A percentile compares a stretch with the other conserved stretches of the same genome.
These are phyloP conservation scores for Penicillium mononematosum DNA, from an alignment of 495 filamentous ascomycete species.

Conservation along the genomic window DNA sequence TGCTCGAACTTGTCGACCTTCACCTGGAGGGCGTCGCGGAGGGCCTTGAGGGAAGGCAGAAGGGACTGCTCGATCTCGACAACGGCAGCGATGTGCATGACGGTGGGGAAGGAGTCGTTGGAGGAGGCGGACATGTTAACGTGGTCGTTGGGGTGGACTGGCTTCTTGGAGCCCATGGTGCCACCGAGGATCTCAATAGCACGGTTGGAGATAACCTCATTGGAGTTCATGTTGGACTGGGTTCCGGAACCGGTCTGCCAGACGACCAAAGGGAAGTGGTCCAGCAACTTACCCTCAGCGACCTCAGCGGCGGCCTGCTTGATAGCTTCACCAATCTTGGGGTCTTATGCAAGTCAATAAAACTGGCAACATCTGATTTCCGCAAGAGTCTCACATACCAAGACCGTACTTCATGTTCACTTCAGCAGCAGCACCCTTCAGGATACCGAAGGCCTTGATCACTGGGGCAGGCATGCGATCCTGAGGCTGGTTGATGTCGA, in stretches of 20 bases:
- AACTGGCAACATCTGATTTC: background rate
- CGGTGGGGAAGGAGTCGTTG: constrained; percentile 98
- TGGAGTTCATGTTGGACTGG: constrained; percentile 99
- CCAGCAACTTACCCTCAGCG: constrained; percentile 86
- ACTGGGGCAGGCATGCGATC: constrained; percentile 97
- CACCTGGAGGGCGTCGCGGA: constrained; percentile 77
- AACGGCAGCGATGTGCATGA: constrained; percentile 98
- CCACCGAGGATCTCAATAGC: constrained; percentile 98
- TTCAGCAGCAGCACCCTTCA: constrained; percentile 93
- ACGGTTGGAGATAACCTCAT: constrained; percentile 99
- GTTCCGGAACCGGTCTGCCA: constrained; percentile 99
- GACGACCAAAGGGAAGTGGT: constrained; percentile 98
- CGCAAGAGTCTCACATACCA: constrained; percentile 55
- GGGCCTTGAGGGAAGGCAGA: constrained; percentile 74
- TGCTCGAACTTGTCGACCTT: constrained; percentile 88
- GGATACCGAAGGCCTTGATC: constrained; percentile 89
- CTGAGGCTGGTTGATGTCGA: constrained; percentile 98
- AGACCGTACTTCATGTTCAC: constrained; percentile 96
- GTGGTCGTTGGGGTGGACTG: constrained; percentile 98
- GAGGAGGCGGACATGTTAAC: constrained; percentile 99
- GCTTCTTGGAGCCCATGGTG: constrained; percentile 92
- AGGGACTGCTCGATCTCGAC: constrained; percentile 86
- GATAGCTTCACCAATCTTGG: constrained; percentile 88
- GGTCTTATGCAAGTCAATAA: constrained; percentile 52
- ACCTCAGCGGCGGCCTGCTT: constrained; percentile 93